Base-by-base conservation (phyloP, 2,329 filamentous ascomycete species). In the Zymoseptoria brevis region DNA sequence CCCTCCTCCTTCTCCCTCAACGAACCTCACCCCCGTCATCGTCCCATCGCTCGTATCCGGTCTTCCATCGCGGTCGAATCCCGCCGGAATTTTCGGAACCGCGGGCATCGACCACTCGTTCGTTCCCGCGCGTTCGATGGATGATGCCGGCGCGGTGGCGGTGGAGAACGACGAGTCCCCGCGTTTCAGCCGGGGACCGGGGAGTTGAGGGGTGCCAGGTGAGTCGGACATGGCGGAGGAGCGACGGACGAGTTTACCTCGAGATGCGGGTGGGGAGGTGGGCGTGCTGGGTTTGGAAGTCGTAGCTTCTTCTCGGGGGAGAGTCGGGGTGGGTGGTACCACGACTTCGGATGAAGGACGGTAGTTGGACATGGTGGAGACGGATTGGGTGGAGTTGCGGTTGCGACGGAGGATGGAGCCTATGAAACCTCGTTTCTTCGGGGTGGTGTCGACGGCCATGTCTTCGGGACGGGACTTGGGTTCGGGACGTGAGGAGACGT, bases 201-300 rank as follows among this genome's bases (percentile, higher is more conserved):
- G 65, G 26, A 53, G 56, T 54, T 64, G 62, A 24, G 41, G 54
- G 11, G 35, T 13, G 1, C 2, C 3, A 13, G 35, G 50, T 1
- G 11, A 6, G 50, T 51, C 19, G 50, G 22, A 26, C 19, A 51
- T 21, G 29, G 58, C 30, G 29, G 67, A 66, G 51, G 58, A 62
- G 60, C 70, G 60, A 66, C 67, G 64, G 62, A 71, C 64, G 51
- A 73, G 73, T 55, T 73, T 73, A 35, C 72, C 73, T 88, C 73
- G 82, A 87, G 57, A 87, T 84, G 45, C 85, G 82, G n/a, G 90
- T 57, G 51, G 58, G 41, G 60, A 50, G 49, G 50, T 41, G 30
- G 63, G 24, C 19, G 62, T 41, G 55, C 62, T 41, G 19, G 60
- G 50, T 8, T 55, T 21, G 21, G 45, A 45, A 22, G 56, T 50